A percentile compares a stretch with the other conserved stretches of the same genome.
Conservation (phyloP, 371 early-diverging fungal genomes). For the Syncephalastrum monosporum region DNA sequence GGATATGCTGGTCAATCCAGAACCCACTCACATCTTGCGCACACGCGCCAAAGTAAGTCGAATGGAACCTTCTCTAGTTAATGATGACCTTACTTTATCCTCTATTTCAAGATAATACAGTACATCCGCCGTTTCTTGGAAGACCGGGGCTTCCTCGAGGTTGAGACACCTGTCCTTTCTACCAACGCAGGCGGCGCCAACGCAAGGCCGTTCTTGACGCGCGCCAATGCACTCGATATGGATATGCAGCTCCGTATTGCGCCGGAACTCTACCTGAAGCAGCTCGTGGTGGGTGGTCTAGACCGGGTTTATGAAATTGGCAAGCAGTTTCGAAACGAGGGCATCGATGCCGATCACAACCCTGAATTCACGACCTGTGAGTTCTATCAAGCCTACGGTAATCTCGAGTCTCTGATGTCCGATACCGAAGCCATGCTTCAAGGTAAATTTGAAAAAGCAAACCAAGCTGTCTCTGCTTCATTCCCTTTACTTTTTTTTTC, state of each 20-base stretch:
- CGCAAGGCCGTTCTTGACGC: slow-evolving; percentile 93
- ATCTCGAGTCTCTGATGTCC: slow-evolving; percentile 76
- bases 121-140: slow-evolving; percentile 82
- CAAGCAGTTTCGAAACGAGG: slow-evolving; percentile 97
- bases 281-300: slow-evolving; percentile 94
- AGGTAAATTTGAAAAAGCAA: slow-evolving; percentile 19
- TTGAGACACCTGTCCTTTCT: slow-evolving; percentile 95
- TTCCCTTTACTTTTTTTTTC: too few species aligned
- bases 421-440: slow-evolving; percentile 86
- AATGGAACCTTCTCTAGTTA: too few species aligned
- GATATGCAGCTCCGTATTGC: slow-evolving; percentile 90
- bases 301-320: slow-evolving; percentile 97
- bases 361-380: slow-evolving; percentile 99
- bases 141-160: slow-evolving; percentile 85
- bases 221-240: slow-evolving; percentile 76
- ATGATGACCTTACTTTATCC: slow-evolving; percentile 10
- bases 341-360: slow-evolving; percentile 96
- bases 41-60: slow-evolving; percentile 51
- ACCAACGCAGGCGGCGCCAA: slow-evolving; percentile 92
- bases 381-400: slow-evolving; percentile 95
- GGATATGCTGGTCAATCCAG: slow-evolving; percentile 86
- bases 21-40: slow-evolving; percentile 53
- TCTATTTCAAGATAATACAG: slow-evolving; percentile 56
- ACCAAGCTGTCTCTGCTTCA: background rate
- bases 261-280: slow-evolving; percentile 96